Base-by-base conservation (phyloP, 2,329 filamentous ascomycete genomes). In the Nannizzia gypsea region DNA sequence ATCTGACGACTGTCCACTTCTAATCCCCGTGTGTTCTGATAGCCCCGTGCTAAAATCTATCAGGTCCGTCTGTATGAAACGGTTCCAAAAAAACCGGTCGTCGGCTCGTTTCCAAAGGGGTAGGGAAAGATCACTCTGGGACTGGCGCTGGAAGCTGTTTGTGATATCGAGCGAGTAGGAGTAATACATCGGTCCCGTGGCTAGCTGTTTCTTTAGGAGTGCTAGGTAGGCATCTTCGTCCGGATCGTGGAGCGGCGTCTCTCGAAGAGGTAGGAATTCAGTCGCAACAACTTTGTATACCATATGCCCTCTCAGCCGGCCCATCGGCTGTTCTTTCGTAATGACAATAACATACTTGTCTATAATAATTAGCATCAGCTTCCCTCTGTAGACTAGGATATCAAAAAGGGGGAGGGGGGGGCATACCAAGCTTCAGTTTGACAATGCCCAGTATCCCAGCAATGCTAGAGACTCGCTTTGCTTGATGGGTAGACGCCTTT, bases 21-120 rank as follows among this genome's bases (percentile, higher is more conserved):
- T 72, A 48, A 73, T 67, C 26, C 76, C 76, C 62, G 76, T 76
- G 38, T 77, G 76, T 61, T 75, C 74, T 56, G 74, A 73, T 26
- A 74, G 71, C 2, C 83, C 82, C 34, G 79, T 83, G 63, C 92
- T 85, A 71, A 96, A 95, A 71, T 96, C 85, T 68, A 97, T 96
- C 61, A 99, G 76, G 69, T 96, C 90, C 6, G 88, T 87, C 72
- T 92, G 89, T 56, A 97, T 82, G 73, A 96, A 95, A 64, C 87
- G 86, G 75, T 99, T 99, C 90, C 92, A 99, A 79, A 96, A 99
- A 80, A 99, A 99, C 64, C 93, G 89, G 71, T 97, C 91, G 73
- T 99, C 93, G 64, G 92, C 87, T 66, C 90, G 81, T 78, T 88
- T 86, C 93, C 93, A 99, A 61, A 97, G 76, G 11, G 93, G 91